Evolutionary conservation across 2,329 filamentous ascomycete species (phyloP), one percentile per base, ranked within the genome.

Genomic region (Monilinia laxa): DNA sequence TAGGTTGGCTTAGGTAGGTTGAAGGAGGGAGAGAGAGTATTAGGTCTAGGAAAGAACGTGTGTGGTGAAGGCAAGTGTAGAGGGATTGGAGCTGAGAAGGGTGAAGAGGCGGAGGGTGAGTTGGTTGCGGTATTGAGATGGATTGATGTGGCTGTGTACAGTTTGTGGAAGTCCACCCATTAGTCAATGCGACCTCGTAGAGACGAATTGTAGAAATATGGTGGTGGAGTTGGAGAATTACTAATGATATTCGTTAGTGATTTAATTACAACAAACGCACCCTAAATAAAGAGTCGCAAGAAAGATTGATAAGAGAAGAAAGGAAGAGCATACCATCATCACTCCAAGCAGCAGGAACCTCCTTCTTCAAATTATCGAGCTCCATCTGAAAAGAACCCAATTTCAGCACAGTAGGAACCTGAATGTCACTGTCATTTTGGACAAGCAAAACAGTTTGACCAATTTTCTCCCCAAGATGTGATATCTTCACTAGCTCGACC

Each of bases 221-320:
- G 51, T 66, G 64, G 56, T 62, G 64, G 25, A 62, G 51, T 62
- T 54, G 57, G 51, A 66, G 28, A 18, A 62, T 53, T 38, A 62
- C 64, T 62, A 25, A 7, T 55, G n/a, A 20, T 11, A 18, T 9
- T 49, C n/a, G 6, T 65, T 16, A 40, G 23, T 45, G 1, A 4
- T 20, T 25, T 16, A 6, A 14, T 42, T 4, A 45, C 14, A 14
- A 51, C 18, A 16, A 20, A n/a, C 11, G 28, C 35, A 4, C 12
- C 3, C 5, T 16, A 42, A 16, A 49, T 4, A 55, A 3, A 20
- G 23, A 23, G 23, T 2, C n/a, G 18, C 9, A 10, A 45, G 18
- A 35, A 4, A 42, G 16, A 3, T 23, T 14, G 4, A 53, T 23
- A 40, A 31, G 2, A n/a, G 10, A 47, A 38, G 9, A 1, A 55